Conservation (phyloP, 352 stramenopile species). For the Globisporangium splendens region DNA sequence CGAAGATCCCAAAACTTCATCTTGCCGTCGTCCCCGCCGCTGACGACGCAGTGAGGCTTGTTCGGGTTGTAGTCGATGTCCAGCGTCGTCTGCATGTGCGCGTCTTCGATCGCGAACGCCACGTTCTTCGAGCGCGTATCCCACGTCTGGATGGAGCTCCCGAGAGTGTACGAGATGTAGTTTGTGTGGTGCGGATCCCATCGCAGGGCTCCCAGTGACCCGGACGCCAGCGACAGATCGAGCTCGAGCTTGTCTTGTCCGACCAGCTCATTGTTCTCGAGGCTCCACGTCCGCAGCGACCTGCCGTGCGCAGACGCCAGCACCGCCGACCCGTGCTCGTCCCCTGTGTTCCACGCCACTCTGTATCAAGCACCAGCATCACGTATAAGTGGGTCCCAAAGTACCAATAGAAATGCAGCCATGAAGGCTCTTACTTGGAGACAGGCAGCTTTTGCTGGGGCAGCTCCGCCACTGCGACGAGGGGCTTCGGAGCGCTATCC, state of each 20-base stretch:
- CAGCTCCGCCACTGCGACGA: slow-evolving; percentile 33
- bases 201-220: slow-evolving; percentile 33
- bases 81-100: slow-evolving; percentile 52
- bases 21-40: slow-evolving; percentile 91
- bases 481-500: slow-evolving; percentile 16
- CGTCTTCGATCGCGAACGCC: slow-evolving; percentile 45
- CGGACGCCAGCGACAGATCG: slow-evolving; percentile 40
- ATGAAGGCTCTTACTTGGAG: slow-evolving; percentile 27
- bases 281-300: slow-evolving; percentile 49
- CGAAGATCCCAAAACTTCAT: slow-evolving; percentile 99
- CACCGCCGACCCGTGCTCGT: slow-evolving; percentile 15
- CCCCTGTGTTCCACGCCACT: slow-evolving; percentile 39
- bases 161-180: slow-evolving; percentile 62
- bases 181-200: slow-evolving; percentile 86
- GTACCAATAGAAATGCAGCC: not conserved
- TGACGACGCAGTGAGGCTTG: slow-evolving; percentile 91
- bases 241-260: slow-evolving; percentile 41
- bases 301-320: slow-evolving; percentile 43
- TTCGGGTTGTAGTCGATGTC: slow-evolving; percentile 99
- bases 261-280: slow-evolving; percentile 30
- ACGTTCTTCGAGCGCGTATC: slow-evolving; percentile 53
- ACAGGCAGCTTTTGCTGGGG: slow-evolving; percentile 41
- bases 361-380: slow-evolving; percentile 10
- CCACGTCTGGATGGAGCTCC: slow-evolving; percentile 66
- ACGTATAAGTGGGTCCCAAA: not conserved